Percentiles rank a stretch among this genome's conserved stretches.
Evolutionary conservation across 768 basidiomycete genomes (phyloP).

Genomic region (Lactifluus echinatus): DNA sequence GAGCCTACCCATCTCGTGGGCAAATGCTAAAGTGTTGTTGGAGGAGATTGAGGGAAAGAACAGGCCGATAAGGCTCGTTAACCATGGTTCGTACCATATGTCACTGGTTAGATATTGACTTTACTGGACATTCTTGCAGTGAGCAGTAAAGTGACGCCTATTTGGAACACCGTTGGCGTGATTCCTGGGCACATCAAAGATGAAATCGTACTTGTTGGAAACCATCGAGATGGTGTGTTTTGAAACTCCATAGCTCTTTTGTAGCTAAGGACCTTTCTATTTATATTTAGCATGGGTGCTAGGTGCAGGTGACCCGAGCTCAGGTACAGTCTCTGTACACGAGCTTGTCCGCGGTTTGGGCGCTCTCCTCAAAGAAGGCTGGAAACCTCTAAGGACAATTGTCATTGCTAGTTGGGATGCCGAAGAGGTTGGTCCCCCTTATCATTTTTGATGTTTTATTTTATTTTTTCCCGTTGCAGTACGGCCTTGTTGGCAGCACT

Average conservation of each 20-base stretch:
- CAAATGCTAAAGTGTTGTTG: slow-evolving; percentile 60
- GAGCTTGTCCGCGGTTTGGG: slow-evolving; percentile 76
- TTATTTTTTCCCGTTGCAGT: slow-evolving; percentile 25
- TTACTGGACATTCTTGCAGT: slow-evolving; percentile 34
- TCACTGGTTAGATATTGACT: background rate
- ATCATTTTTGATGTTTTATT: background rate
- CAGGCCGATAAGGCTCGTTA: slow-evolving; percentile 44
- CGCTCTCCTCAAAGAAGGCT: slow-evolving; percentile 54
- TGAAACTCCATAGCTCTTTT: background rate
- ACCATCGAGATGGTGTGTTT: slow-evolving; percentile 75
- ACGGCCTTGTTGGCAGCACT: slow-evolving; percentile 75
- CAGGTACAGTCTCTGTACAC: slow-evolving; percentile 70
- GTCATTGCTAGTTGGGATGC: slow-evolving; percentile 77
- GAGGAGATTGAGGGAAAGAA: slow-evolving; percentile 37
- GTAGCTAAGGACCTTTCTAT: background rate
- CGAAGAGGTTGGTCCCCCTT: slow-evolving; percentile 40
- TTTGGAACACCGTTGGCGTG: slow-evolving; percentile 82
- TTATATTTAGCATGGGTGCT: slow-evolving; percentile 53
- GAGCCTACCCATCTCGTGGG: slow-evolving; percentile 86
- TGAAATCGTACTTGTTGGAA: slow-evolving; percentile 81
- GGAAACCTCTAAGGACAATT: slow-evolving; percentile 78
- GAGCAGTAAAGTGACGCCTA: slow-evolving; percentile 70
- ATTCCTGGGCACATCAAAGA: slow-evolving; percentile 79
- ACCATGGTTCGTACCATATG: slow-evolving; percentile 36
- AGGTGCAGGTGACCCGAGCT: slow-evolving; percentile 72